Conservation (phyloP, 768 basidiomycete genomes). For the Pulveroboletus sp. region DNA sequence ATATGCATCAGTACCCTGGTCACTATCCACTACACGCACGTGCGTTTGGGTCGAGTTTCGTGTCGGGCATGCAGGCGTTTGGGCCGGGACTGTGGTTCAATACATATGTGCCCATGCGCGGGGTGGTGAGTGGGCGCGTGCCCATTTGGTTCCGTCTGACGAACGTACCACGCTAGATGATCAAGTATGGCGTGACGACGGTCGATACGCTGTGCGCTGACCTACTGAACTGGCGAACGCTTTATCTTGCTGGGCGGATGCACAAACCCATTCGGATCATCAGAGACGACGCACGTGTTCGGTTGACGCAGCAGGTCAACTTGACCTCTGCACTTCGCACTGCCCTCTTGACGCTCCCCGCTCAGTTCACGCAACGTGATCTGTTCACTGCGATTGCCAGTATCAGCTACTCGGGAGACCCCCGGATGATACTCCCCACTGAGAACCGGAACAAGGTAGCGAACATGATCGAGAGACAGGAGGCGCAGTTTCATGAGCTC, state of each 20-base stretch:
- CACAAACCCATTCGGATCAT: conserved; percentile 96
- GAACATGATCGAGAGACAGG: conserved; percentile 86
- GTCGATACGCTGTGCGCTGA: conserved; percentile 87
- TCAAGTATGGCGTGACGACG: conserved; percentile 96
- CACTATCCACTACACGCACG: conserved; percentile 92
- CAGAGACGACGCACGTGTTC: conserved; percentile 87
- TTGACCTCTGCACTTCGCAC: conserved; percentile 84
- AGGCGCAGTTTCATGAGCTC: conserved; percentile 78
- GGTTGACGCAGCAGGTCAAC: conserved; percentile 91
- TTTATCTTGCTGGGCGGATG: conserved; percentile 94
- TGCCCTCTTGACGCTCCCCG: conserved; percentile 83
- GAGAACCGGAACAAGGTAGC: conserved; percentile 94
- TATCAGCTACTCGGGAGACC: conserved; percentile 85
- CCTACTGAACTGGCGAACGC: conserved; percentile 85
- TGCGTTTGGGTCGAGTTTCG: conserved; percentile 74
- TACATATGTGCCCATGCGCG: conserved; percentile 77
- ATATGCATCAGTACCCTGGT: conserved; percentile 84
- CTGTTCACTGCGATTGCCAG: conserved; percentile 84
- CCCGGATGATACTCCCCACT: conserved; percentile 88
- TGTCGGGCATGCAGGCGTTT: conserved; percentile 70
- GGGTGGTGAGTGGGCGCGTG: conserved; percentile 57
- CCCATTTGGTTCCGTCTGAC: background rate
- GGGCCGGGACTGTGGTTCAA: conserved; percentile 96
- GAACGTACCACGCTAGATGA: conserved; percentile 45
- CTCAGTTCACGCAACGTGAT: conserved; percentile 72